Conservation (phyloP, 2,329 filamentous ascomycete genomes). For the Ophiostoma sp. region DNA sequence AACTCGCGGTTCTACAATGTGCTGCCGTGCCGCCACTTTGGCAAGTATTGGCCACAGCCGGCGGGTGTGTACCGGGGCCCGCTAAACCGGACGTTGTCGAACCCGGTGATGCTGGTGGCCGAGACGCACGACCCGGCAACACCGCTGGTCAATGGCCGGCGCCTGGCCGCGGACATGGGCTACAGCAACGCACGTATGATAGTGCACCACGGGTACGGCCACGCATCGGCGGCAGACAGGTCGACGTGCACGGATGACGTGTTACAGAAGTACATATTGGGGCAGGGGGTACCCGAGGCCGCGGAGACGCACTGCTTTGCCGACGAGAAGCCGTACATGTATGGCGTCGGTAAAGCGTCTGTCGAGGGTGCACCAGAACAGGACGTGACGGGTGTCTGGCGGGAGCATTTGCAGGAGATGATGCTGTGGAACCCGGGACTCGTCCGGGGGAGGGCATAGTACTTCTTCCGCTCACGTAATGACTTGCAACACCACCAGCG, state of each 20-base stretch:
- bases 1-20: constrained; percentile 42
- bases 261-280: constrained; percentile 31
- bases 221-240: constrained; percentile 39
- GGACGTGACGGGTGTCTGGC: constrained; percentile 24
- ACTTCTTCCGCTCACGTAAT: background rate
- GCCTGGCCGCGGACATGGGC: constrained; percentile 43
- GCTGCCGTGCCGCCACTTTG: constrained; percentile 44
- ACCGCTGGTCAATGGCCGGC: constrained; percentile 43
- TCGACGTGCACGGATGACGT: constrained; percentile 43
- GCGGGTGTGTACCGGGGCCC: constrained; percentile 45
- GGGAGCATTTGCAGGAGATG: constrained; percentile 26
- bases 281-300: constrained; percentile 38
- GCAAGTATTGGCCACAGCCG: constrained; percentile 40
- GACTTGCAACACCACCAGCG: background rate
- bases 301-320: constrained; percentile 44
- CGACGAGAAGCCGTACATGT: constrained; percentile 44
- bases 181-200: constrained; percentile 42
- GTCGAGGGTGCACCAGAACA: background rate
- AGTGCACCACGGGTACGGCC: constrained; percentile 47
- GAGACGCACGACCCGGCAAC: constrained; percentile 48
- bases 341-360: constrained; percentile 30
- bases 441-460: constrained; percentile 2
- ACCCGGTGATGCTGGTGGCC: constrained; percentile 44
- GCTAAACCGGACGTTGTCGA: constrained; percentile 40
- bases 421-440: constrained; percentile 25